Conservation (phyloP, 208 protist genomes). For the Plasmodiophora brassicae region DNA sequence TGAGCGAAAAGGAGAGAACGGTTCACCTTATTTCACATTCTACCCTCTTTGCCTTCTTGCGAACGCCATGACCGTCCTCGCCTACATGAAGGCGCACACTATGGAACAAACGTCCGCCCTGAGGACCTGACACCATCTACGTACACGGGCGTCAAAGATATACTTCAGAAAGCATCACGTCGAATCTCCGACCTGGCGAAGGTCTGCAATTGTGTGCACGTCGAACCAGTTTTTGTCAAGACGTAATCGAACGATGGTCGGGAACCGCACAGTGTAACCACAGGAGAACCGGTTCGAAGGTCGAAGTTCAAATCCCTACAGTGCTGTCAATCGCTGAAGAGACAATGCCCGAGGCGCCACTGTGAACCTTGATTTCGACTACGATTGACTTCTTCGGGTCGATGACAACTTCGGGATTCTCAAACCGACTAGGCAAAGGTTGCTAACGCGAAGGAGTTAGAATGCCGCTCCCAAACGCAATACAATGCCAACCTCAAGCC, state of each 20-base stretch:
- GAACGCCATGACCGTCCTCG: background rate
- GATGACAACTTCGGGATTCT: background rate
- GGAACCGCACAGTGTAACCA: constrained; percentile 12
- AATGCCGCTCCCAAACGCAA: background rate
- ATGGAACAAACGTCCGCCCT: background rate
- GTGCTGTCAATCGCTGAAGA: background rate
- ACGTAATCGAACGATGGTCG: background rate
- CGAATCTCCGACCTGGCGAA: background rate
- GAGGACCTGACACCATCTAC: background rate
- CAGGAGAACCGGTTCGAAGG: background rate
- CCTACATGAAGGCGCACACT: too few species aligned
- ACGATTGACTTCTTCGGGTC: background rate
- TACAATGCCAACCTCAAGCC: background rate
- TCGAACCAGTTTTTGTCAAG: background rate
- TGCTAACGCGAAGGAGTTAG: background rate
- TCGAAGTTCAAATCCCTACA: background rate
- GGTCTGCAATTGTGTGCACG: background rate
- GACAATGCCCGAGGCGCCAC: background rate
- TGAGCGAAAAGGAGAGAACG: background rate
- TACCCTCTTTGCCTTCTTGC: background rate
- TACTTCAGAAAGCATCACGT: background rate
- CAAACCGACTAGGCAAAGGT: background rate
- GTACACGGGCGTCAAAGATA: background rate
- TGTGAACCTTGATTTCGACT: background rate
- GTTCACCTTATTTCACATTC: background rate